These are phyloP conservation scores for Cucurbita ficifolia DNA, from an alignment of 306 rosid genomes.

Conservation along the genomic window DNA sequence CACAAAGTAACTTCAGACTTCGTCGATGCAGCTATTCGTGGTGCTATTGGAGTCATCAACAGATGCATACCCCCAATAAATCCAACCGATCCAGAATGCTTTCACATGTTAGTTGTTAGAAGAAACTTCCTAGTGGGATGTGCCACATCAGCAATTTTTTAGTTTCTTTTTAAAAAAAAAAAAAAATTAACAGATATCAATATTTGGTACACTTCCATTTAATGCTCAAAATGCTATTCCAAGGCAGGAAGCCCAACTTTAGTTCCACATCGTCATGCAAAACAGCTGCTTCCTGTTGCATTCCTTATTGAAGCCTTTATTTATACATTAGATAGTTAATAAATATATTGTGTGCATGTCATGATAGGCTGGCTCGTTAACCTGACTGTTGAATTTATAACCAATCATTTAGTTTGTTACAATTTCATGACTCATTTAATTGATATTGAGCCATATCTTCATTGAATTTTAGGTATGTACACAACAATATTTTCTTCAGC, in stretches of 20 bases:
- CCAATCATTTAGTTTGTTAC: constrained; percentile 7
- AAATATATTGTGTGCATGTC: not conserved
- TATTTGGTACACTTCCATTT: not conserved
- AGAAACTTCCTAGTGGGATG: not conserved
- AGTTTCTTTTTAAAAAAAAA: not conserved
- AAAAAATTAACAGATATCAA: not conserved
- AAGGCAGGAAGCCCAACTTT: not conserved
- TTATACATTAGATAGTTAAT: not conserved
- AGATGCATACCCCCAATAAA: constrained; percentile 97
- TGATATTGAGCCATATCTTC: constrained; percentile 7
- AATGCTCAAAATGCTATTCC: not conserved
- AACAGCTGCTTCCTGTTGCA: not conserved
- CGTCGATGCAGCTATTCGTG: constrained; percentile 87
- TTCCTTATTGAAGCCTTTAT: not conserved
- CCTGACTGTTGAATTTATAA: not conserved
- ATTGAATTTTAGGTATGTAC: constrained; percentile 65
- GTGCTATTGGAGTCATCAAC: constrained; percentile 87
- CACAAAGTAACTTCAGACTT: constrained; percentile 98
- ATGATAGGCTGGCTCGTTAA: not conserved
- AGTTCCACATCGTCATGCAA: not conserved
- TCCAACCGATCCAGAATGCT: constrained; percentile 98
- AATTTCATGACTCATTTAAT: constrained; percentile 1
- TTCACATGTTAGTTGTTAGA: constrained; percentile 82
- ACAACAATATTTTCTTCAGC: constrained; percentile 96
- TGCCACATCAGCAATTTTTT: not conserved